Evolutionary conservation across 129 eudicot species (phyloP).

Genomic region (Cynara cardunculus): DNA sequence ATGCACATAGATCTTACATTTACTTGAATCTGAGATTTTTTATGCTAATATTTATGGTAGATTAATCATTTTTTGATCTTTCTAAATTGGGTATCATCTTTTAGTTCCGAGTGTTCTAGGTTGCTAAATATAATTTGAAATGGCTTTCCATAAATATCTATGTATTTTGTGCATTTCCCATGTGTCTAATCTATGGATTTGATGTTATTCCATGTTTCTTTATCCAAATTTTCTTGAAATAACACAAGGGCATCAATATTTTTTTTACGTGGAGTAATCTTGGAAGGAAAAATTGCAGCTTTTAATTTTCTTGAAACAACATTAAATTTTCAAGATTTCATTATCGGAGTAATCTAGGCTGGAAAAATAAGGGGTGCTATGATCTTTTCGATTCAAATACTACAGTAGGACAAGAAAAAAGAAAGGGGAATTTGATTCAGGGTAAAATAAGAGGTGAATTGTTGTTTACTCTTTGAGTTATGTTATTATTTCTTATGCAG

Average conservation of each 20-base stretch:
- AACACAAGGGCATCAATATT: neutral
- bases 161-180: neutral
- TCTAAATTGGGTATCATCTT: slow-evolving; percentile 4
- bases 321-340: slow-evolving; percentile 2
- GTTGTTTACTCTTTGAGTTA: neutral
- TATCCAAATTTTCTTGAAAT: neutral
- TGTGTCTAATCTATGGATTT: neutral
- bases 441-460: neutral
- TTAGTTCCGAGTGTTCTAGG: neutral
- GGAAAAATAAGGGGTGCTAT: neutral
- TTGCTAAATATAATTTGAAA: neutral
- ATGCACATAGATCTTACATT: slow-evolving; percentile 3
- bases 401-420: neutral
- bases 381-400: neutral
- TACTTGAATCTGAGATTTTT: slow-evolving; percentile 2
- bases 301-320: neutral
- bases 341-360: neutral
- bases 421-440: neutral
- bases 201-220: slow-evolving; percentile 16
- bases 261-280: neutral
- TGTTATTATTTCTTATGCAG: slow-evolving; percentile 21
- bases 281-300: neutral
- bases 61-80: neutral
- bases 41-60: slow-evolving; percentile 1
- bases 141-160: slow-evolving; percentile 1